Evolutionary conservation across 140 eudicot genomes (phyloP), one percentile per base, ranked within the genome.

Genomic region (Stevia rebaudiana): DNA sequence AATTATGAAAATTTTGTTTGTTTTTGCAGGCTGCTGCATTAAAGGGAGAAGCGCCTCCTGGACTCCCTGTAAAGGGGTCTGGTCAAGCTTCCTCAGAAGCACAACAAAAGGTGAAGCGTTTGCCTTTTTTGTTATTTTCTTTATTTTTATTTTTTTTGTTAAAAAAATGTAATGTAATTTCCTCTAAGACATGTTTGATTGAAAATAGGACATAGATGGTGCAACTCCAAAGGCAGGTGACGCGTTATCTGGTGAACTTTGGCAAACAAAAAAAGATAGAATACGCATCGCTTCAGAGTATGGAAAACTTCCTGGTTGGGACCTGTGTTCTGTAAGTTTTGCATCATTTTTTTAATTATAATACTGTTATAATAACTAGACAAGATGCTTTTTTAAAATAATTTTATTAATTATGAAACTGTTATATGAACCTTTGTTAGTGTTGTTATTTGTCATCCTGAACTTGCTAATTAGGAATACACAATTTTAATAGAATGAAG

Each of bases 241-340:
- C 69, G 99, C 99, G 18, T 82, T 92, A 68, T 85, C 96, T 71
- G 99, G 99, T 76, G 97, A 92, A 75, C 97, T 92, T 63, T 92
- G 99, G 99, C 95, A 83, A 72, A 77, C 79, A 10, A 92, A 88
- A 77, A 92, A 72, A 63, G 94, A 88, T 76, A 81, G 99, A 82
- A 88, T 92, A 69, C 86, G 96, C 6, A 76, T 83, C 64, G 87
- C 86, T 50, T 92, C 99, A 9, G 79, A 74, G 28, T 77, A 77
- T 78, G 99, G 99, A 64, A 85, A 92, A 74, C 80, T 81, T 79
- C 94, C 97, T 72, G 99, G 99, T 56, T 92, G 99, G 99, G 99
- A 88, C 65, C 74, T 92, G 80, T 83, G 97, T 49, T 92, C 99
- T 12, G 99, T 92, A 76, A 88, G 96, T 85, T 52, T 59, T 78